phyloP scores from a whole-genome alignment of 2,329 filamentous ascomycete genomes.

The Aspergillus sp. region DNA sequence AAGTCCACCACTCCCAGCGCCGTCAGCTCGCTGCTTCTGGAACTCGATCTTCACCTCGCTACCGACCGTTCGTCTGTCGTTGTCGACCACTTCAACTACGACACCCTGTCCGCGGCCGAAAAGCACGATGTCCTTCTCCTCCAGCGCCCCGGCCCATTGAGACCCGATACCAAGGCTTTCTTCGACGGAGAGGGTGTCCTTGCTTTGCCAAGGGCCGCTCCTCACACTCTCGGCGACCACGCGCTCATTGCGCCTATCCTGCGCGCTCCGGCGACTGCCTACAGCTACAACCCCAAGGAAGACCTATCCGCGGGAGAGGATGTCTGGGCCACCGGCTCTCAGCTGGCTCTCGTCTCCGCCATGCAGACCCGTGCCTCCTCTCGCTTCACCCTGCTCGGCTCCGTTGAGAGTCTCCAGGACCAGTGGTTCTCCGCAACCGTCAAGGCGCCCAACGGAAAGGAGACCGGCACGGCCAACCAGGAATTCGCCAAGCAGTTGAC shows the following conservation, averaged over 20 bases:
- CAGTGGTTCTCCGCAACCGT: conserved; percentile 85
- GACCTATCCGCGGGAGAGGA: conserved; percentile 74
- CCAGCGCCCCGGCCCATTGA: conserved; percentile 65
- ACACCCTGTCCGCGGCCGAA: conserved; percentile 72
- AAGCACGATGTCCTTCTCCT: conserved; percentile 87
- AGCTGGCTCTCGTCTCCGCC: conserved; percentile 80
- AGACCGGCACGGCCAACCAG: conserved; percentile 71
- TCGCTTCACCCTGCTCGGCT: conserved; percentile 80
- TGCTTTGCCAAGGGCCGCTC: conserved; percentile 79
- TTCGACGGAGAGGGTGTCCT: conserved; percentile 71
- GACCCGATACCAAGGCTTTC: conserved; percentile 72
- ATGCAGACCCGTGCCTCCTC: conserved; percentile 94
- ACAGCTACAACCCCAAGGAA: conserved; percentile 93
- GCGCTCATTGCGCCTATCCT: conserved; percentile 79
- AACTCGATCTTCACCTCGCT: conserved; percentile 87
- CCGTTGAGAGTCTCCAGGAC: conserved; percentile 83
- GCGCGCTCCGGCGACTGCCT: conserved; percentile 79
- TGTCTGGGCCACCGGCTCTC: conserved; percentile 78
- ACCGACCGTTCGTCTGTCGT: conserved; percentile 80
- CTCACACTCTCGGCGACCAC: conserved; percentile 77
- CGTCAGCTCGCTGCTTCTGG: conserved; percentile 75
- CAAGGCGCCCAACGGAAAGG: conserved; percentile 57
- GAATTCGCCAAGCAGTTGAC: conserved; percentile 82
- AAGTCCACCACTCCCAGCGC: conserved; percentile 69
- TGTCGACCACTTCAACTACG: conserved; percentile 96